phyloP scores from a whole-genome alignment of 495 filamentous ascomycete species.

The Diplogelasinospora grovesii region DNA sequence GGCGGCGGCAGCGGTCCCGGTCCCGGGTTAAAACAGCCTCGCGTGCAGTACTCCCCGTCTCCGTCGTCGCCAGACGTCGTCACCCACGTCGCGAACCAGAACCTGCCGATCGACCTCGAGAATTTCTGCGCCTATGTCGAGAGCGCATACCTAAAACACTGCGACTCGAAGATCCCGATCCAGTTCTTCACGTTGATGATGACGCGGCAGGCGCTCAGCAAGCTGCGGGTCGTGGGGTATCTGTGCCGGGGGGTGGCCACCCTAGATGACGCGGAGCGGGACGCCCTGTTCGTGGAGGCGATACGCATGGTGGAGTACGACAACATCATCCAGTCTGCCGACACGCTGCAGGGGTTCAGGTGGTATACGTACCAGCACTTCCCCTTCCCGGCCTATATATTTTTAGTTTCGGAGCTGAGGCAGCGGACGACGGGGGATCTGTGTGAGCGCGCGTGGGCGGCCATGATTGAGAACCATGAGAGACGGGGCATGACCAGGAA shows the following conservation, averaged over 20 bases:
- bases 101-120: conserved; percentile 43
- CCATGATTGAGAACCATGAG: conserved; percentile 44
- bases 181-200: conserved; percentile 46
- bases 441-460: conserved; percentile 47
- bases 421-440: conserved; percentile 40
- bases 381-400: conserved; percentile 49
- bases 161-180: conserved; percentile 55
- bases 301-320: conserved; percentile 48
- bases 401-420: conserved; percentile 42
- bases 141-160: conserved; percentile 52
- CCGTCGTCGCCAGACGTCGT: conserved; percentile 33
- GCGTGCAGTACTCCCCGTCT: conserved; percentile 29
- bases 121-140: conserved; percentile 51
- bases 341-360: conserved; percentile 39
- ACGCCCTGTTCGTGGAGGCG: conserved; percentile 39
- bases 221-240: conserved; percentile 35
- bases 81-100: conserved; percentile 40
- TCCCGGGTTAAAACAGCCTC: no score
- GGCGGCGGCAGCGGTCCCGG: background rate
- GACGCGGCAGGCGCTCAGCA: conserved; percentile 43
- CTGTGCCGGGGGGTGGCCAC: conserved; percentile 18
- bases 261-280: conserved; percentile 35
- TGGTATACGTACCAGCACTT: conserved; percentile 50
- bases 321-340: conserved; percentile 40
- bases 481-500: conserved; percentile 34